Evolutionary conservation across 1,284 basidiomycete species (phyloP), one percentile per base, ranked within the genome.

Genomic region (Trichosporon sp.): DNA sequence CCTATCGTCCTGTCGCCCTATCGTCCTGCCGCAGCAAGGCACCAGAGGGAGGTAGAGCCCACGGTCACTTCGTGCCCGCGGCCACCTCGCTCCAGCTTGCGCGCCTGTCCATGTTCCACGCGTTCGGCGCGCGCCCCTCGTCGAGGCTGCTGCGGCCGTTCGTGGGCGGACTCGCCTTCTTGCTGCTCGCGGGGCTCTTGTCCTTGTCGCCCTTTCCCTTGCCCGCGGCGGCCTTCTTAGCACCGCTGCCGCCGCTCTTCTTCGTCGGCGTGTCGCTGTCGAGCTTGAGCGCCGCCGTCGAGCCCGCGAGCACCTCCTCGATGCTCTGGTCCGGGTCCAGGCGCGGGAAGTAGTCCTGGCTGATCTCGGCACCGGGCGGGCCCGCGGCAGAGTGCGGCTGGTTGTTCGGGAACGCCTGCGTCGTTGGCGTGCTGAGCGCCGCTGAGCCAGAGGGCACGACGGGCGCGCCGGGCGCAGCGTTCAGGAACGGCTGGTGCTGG

Each of bases 401-500:
- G 65, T 76, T 75, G 34, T 67, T 71, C 0, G 80, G 80, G 74
- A 80, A 81, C 11, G 74, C 70, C 67, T 78, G 77, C 0, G 80
- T 81, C 0, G 80, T 81, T 0, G 80, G 80, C n/a, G 80, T 81
- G 3, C 75, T 77, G 13, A 81, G 72, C 0, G 75, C 75, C 0
- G 80, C 79, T 8, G 78, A 79, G 0, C 80, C 79, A 8, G 71
- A 71, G 13, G 71, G 71, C 64, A 77, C 73, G n/a, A 84, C 71
- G 0, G 83, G 83, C 6, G 80, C 83, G 21, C 83, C 83, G 0
- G 83, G 83, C 11, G 83, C 83, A 12, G 82, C 73, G 68, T 83
- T 83, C 32, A 83, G 71, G 74, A 82, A 81, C 2, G 83, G 81
- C 65, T 81, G 82, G 71, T 78, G 80, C 3, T 71, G 64, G 44